These are phyloP conservation scores for Ziziphus jujuba DNA, from an alignment of 306 rosid species.

Conservation along the genomic window DNA sequence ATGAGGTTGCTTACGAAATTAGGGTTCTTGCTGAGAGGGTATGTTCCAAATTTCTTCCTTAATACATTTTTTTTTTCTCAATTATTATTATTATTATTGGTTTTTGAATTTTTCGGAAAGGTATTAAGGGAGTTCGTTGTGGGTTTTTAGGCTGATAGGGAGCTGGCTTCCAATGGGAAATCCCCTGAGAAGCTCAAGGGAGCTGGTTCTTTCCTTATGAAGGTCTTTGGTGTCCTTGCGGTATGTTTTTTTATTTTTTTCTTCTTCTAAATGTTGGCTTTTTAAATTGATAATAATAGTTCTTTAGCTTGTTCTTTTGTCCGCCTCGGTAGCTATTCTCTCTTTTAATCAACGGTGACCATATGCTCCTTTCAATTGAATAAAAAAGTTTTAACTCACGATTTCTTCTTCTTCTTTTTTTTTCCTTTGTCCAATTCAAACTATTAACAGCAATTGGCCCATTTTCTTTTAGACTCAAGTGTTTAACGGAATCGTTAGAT, in stretches of 20 bases:
- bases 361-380: too few species aligned
- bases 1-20: conserved; percentile 71
- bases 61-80: background rate
- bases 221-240: conserved; percentile 92
- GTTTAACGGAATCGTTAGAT: too few species aligned
- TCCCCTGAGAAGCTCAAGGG: conserved; percentile 93
- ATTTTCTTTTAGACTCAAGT: too few species aligned
- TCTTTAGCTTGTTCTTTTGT: background rate
- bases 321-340: too few species aligned
- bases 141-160: conserved; percentile 66
- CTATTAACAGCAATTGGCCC: too few species aligned
- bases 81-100: background rate
- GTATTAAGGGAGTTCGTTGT: background rate
- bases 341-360: too few species aligned
- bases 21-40: conserved; percentile 97
- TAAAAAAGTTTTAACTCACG: too few species aligned
- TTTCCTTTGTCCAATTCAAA: background rate
- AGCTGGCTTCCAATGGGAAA: conserved; percentile 72
- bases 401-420: background rate
- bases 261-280: background rate
- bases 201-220: conserved; percentile 96
- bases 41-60: background rate
- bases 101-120: conserved; percentile 11
- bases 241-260: conserved; percentile 45
- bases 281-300: background rate